Base-by-base conservation (phyloP, 768 basidiomycete species). In the Mycena rosella region DNA sequence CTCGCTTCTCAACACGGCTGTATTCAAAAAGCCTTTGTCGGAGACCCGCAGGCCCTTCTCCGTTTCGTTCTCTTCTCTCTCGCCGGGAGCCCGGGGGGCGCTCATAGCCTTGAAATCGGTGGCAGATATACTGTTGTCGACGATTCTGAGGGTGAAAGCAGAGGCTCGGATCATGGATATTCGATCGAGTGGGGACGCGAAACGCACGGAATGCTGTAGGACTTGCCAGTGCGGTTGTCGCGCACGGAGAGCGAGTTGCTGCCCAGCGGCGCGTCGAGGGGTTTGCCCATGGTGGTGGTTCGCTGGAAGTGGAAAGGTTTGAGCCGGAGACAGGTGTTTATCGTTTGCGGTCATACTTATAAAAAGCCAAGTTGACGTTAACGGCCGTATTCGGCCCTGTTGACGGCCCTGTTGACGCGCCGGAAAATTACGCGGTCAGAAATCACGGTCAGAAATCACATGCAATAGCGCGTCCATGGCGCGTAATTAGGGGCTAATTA, bases 221-320 rank as follows among this genome's bases (percentile, higher is more conserved):
- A 85, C 77, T 90, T 92, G 30, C 93, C 94, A 3, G 95, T 96
- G 63, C 95, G 89, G 77, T 96, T 94, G 81, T 96, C 95, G 64
- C 80, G 81, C 73, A 96, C 89, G 8, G 90, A 91, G 52, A 96
- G 82, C 65, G 78, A 81, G 67, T 83, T 80, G 49, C 56, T 52
- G 52, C 60, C 69, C 59, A 49, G 53, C 1, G 69, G 59, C 22
- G 65, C 24, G 53, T 71, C 65, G 18, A 51, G 22, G 9, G 70
- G 66, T 53, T 67, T 67, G 70, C 62, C 66, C 70, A 71, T 71
- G 61, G 42, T 34, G 18, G 42, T 20, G 34, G 26, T n/a, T n/a
- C n/a, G n/a, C n/a, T n/a, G n/a, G n/a, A n/a, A n/a, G 49, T 53
- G 2, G 53, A 63, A 49, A 48, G 62, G 56, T 32, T 8, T 52